These are phyloP conservation scores for Medicago ruthenica DNA, from an alignment of 306 rosid species.

Conservation along the genomic window DNA sequence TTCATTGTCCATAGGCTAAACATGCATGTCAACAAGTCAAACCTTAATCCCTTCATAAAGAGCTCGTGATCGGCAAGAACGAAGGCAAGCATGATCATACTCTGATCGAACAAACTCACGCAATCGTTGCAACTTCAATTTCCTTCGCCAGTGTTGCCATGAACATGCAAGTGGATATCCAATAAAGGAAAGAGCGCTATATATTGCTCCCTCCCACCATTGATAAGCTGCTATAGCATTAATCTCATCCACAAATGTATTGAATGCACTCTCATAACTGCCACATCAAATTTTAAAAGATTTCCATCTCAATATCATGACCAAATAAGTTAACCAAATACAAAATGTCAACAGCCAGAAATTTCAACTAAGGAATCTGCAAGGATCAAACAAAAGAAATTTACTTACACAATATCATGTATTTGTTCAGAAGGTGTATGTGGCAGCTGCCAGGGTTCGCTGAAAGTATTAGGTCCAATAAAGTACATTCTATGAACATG, in stretches of 20 bases:
- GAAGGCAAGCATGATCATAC: constrained; percentile 93
- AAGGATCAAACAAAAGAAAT: constrained; percentile 33
- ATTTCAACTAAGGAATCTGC: constrained; percentile 33
- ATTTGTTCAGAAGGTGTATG: constrained; percentile 91
- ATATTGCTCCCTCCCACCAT: constrained; percentile 99
- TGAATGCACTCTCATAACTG: constrained; percentile 93
- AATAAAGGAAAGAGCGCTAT: constrained; percentile 77
- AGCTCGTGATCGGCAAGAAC: constrained; percentile 98
- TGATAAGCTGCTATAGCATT: constrained; percentile 91
- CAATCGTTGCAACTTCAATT: constrained; percentile 81
- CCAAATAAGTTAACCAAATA: constrained; percentile 12
- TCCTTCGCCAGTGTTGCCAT: constrained; percentile 96
- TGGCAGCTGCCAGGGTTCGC: constrained; percentile 97
- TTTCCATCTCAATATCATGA: constrained; percentile 41
- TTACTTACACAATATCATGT: constrained; percentile 89
- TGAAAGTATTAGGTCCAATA: constrained; percentile 96
- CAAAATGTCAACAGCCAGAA: background rate
- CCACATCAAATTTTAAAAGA: constrained; percentile 45
- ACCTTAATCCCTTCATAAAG: constrained; percentile 99
- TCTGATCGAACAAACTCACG: constrained; percentile 98
- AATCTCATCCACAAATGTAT: constrained; percentile 89
- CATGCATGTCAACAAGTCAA: constrained; percentile 39
- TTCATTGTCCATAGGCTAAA: constrained; percentile 17
- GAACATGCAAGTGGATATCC: constrained; percentile 95
- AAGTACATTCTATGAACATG: constrained; percentile 98